These are phyloP conservation scores for Solanum sejunctum DNA, from an alignment of 257 asterid genomes.

Conservation along the genomic window DNA sequence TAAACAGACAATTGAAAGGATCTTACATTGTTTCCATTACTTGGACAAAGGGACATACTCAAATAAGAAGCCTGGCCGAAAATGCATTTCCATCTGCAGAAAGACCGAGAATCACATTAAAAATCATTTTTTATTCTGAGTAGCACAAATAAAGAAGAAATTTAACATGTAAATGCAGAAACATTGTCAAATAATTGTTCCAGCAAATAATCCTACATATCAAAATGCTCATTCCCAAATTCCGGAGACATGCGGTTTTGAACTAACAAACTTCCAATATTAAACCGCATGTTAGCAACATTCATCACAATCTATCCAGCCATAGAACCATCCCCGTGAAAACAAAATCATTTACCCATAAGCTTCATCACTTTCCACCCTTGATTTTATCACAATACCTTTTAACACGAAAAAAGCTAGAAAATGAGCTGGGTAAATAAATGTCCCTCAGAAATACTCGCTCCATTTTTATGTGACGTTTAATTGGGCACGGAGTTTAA, in stretches of 20 bases:
- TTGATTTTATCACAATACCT: not conserved
- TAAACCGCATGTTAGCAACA: not conserved
- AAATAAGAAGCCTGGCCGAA: not conserved
- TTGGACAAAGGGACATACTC: not conserved
- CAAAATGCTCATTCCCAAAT: not conserved
- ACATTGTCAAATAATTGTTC: not conserved
- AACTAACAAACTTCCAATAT: not conserved
- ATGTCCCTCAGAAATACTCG: not conserved
- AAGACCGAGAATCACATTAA: not conserved
- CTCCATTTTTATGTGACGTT: not conserved
- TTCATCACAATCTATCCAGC: not conserved
- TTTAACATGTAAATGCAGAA: not conserved
- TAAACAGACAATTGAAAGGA: not conserved
- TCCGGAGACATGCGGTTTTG: not conserved
- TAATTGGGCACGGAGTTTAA: not conserved
- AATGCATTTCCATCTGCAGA: not conserved
- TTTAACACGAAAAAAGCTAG: not conserved
- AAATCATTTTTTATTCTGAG: not conserved
- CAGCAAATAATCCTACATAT: not conserved
- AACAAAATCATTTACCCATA: not conserved
- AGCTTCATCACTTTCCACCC: not conserved
- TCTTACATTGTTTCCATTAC: not conserved
- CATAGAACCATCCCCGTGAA: not conserved
- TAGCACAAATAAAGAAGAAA: not conserved
- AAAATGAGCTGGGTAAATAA: not conserved